Percentiles rank a stretch among this genome's conserved stretches.
These are phyloP conservation scores for Corynespora cassiicola DNA, from an alignment of 2,329 filamentous ascomycete genomes.

Conservation along the genomic window DNA sequence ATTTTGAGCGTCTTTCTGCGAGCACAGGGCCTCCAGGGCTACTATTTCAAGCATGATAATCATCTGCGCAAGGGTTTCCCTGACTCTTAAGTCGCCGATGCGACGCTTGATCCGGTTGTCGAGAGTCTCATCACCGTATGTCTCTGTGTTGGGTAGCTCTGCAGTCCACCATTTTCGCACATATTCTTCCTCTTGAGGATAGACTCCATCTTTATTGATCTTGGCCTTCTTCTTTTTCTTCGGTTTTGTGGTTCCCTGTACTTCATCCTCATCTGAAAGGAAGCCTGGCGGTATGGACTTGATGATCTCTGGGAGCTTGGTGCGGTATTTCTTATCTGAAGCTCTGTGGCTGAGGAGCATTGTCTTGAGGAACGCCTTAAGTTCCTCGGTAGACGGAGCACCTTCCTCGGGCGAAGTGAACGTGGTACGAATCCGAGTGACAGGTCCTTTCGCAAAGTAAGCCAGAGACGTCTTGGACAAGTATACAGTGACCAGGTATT, in stretches of 20 bases:
- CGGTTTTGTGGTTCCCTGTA: slow-evolving; percentile 34
- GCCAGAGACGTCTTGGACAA: slow-evolving; percentile 72
- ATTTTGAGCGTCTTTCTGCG: slow-evolving; percentile 39
- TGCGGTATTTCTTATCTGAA: slow-evolving; percentile 82
- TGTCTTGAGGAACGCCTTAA: slow-evolving; percentile 72
- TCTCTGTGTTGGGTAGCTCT: slow-evolving; percentile 47
- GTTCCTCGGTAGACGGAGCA: slow-evolving; percentile 65
- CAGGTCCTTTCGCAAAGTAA: slow-evolving; percentile 83
- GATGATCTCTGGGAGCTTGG: slow-evolving; percentile 70
- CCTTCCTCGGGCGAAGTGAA: slow-evolving; percentile 70
- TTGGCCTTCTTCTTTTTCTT: slow-evolving; percentile 59
- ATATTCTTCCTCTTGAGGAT: slow-evolving; percentile 69
- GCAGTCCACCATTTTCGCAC: slow-evolving; percentile 74
- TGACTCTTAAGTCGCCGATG: slow-evolving; percentile 70
- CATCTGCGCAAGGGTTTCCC: slow-evolving; percentile 82
- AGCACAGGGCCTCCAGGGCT: slow-evolving; percentile 64
- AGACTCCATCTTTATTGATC: slow-evolving; percentile 71
- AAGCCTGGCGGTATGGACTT: slow-evolving; percentile 59
- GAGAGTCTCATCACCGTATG: slow-evolving; percentile 36
- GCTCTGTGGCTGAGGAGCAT: slow-evolving; percentile 71
- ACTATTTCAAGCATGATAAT: slow-evolving; percentile 80
- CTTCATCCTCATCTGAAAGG: slow-evolving; percentile 51
- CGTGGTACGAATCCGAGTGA: slow-evolving; percentile 75
- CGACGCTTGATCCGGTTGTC: slow-evolving; percentile 66
- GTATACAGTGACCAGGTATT: slow-evolving; percentile 55